Evolutionary conservation across 2,329 filamentous ascomycete genomes (phyloP).

Genomic region (Coniochaeta sp.): DNA sequence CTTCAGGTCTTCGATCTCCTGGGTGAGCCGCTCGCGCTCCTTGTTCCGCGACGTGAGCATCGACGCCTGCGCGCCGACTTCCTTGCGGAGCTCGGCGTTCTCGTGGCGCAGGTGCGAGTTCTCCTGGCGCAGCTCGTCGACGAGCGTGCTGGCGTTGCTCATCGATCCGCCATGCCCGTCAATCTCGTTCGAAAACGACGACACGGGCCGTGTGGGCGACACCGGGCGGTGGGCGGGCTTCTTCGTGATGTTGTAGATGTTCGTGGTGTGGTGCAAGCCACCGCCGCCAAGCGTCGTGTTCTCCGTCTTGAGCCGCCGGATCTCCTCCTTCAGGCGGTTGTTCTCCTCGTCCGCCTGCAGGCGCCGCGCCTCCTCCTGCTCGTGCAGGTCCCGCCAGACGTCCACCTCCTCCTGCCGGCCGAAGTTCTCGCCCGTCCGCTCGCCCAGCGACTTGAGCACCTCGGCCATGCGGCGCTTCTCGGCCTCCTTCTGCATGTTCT

Average conservation of each 20-base stretch:
- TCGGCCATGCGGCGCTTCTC: constrained; percentile 85
- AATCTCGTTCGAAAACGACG: constrained; percentile 40
- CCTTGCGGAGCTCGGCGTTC: constrained; percentile 83
- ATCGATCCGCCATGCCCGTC: constrained; percentile 44
- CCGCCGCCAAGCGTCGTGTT: constrained; percentile 25
- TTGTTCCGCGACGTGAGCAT: constrained; percentile 96
- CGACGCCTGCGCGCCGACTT: constrained; percentile 91
- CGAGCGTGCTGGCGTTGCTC: constrained; percentile 57
- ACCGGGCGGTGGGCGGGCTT: constrained; percentile 37
- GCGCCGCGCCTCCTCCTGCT: constrained; percentile 81
- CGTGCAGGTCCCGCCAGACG: constrained; percentile 91
- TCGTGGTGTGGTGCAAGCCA: constrained; percentile 51
- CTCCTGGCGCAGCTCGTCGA: constrained; percentile 67
- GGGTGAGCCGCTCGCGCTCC: constrained; percentile 89
- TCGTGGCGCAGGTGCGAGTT: constrained; percentile 78
- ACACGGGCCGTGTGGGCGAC: constrained; percentile 42
- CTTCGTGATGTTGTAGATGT: constrained; percentile 58
- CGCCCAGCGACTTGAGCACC: constrained; percentile 51
- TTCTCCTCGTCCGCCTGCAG: constrained; percentile 91
- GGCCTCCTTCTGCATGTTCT: constrained; percentile 70
- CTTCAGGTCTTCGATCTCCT: constrained; percentile 96
- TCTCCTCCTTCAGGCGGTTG: constrained; percentile 73
- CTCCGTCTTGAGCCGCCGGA: constrained; percentile 64
- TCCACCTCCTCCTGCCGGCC: constrained; percentile 60
- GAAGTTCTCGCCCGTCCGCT: constrained; percentile 34